phyloP scores from a whole-genome alignment of 2,329 filamentous ascomycete genomes.

The Fusarium sp. region DNA sequence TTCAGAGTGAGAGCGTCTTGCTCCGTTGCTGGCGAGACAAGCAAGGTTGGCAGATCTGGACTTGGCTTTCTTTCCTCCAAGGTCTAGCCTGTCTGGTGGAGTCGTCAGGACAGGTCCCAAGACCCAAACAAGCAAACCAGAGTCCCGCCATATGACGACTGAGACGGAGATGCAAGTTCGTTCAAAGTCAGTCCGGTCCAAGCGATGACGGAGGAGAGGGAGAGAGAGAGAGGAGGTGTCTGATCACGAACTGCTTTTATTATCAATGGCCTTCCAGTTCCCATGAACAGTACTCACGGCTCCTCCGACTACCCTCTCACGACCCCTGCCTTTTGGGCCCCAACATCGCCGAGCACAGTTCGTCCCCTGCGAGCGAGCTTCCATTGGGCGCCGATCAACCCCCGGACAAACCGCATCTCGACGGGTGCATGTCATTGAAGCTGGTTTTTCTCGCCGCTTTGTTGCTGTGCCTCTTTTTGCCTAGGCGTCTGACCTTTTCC shows the following conservation, averaged over 20 bases:
- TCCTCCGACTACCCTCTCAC: slow-evolving; percentile 20
- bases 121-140: slow-evolving; percentile 16
- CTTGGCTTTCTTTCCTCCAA: slow-evolving; percentile 2
- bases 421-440: slow-evolving; percentile 22
- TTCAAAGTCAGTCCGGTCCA: not conserved
- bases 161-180: not conserved
- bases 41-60: slow-evolving; percentile 16
- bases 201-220: not conserved
- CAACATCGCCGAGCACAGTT: slow-evolving; percentile 30
- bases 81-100: slow-evolving; percentile 1
- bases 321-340: slow-evolving; percentile 28
- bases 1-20: not conserved
- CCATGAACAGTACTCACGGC: slow-evolving; percentile 7
- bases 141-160: slow-evolving; percentile 21
- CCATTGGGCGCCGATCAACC: slow-evolving; percentile 36
- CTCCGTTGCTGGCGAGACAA: not conserved
- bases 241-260: slow-evolving; percentile 2
- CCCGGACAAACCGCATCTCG: slow-evolving; percentile 27
- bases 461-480: not conserved
- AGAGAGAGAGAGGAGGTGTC: not conserved
- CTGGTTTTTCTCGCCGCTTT: slow-evolving; percentile 1
- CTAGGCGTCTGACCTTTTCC: not conserved
- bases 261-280: slow-evolving; percentile 11
- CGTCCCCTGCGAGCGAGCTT: slow-evolving; percentile 12
- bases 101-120: slow-evolving; percentile 23